Percentiles rank a stretch among this genome's conserved stretches.
Conservation (phyloP, 23 red algal species). For the Gracilariopsis chorda region DNA sequence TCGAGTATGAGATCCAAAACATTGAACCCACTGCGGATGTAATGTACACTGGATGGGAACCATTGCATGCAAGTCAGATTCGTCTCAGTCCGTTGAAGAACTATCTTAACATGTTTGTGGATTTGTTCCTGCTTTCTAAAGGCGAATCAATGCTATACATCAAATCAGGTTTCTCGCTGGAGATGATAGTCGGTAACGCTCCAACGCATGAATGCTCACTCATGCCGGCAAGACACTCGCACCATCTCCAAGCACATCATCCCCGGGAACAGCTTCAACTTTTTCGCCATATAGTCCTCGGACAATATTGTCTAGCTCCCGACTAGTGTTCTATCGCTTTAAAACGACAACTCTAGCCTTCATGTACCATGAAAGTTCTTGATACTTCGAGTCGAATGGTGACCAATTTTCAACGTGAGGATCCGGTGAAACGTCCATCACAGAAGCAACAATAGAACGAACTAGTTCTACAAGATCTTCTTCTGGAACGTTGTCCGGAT, state of each 20-base stretch:
- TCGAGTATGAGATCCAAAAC: too few species aligned
- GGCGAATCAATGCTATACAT: too few species aligned
- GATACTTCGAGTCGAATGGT: not conserved
- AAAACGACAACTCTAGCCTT: not conserved
- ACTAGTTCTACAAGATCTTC: not conserved
- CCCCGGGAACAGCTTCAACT: constrained; percentile 60
- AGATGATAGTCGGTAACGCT: constrained; percentile 68
- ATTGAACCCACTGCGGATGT: too few species aligned
- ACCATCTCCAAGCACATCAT: constrained; percentile 67
- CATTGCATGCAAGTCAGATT: too few species aligned
- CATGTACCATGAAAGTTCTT: not conserved
- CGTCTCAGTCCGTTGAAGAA: too few species aligned
- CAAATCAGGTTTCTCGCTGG: too few species aligned
- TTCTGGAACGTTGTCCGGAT: not conserved
- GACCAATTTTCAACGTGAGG: not conserved
- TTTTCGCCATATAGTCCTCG: constrained; percentile 52
- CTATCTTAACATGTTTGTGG: too few species aligned
- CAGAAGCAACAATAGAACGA: constrained; percentile 11
- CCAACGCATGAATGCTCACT: constrained; percentile 72
- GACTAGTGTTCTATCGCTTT: constrained; percentile 1
- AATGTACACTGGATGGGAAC: too few species aligned
- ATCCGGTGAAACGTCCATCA: not conserved
- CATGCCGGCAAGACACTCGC: constrained; percentile 60
- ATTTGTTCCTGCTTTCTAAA: too few species aligned
- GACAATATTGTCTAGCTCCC: constrained; percentile 49